These are phyloP conservation scores for Phialemoniopsis sp. DNA, from an alignment of 2,329 filamentous ascomycete genomes.

Conservation along the genomic window DNA sequence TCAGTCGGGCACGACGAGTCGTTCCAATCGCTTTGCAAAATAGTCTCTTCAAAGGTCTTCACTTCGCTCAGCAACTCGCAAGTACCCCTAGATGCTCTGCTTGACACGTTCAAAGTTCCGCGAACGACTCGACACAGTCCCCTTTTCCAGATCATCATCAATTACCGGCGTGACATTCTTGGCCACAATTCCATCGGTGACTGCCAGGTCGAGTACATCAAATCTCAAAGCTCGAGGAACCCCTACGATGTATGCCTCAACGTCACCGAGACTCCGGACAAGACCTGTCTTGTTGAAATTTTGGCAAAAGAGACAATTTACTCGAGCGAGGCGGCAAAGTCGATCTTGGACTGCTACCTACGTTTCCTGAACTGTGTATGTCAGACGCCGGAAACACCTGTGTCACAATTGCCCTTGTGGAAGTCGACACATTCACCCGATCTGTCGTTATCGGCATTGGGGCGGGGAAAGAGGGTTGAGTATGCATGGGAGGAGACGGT, in stretches of 20 bases:
- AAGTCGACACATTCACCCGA: not conserved
- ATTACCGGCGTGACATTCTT: not conserved
- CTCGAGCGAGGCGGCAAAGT: not conserved
- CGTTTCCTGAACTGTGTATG: not conserved
- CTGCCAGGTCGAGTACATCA: not conserved
- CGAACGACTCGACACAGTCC: constrained; percentile 1
- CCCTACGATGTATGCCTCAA: constrained; percentile 1
- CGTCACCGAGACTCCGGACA: constrained; percentile 1
- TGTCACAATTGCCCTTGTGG: not conserved
- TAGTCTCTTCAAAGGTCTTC: not conserved
- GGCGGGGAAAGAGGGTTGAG: no score
- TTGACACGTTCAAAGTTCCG: not conserved
- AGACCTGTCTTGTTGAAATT: not conserved
- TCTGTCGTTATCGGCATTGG: not conserved
- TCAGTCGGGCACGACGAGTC: no score
- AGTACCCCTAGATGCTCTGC: not conserved
- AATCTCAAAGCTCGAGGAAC: not conserved
- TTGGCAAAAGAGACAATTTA: not conserved
- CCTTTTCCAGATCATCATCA: not conserved
- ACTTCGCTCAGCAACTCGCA: not conserved
- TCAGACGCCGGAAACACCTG: not conserved
- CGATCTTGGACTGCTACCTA: not conserved
- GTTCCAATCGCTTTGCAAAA: no score
- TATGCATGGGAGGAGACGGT: not conserved
- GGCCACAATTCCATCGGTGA: not conserved